Percentiles rank a stretch among this genome's conserved stretches.
Evolutionary conservation across 2,329 filamentous ascomycete genomes (phyloP).

Genomic region (Calonectria pauciramosa): DNA sequence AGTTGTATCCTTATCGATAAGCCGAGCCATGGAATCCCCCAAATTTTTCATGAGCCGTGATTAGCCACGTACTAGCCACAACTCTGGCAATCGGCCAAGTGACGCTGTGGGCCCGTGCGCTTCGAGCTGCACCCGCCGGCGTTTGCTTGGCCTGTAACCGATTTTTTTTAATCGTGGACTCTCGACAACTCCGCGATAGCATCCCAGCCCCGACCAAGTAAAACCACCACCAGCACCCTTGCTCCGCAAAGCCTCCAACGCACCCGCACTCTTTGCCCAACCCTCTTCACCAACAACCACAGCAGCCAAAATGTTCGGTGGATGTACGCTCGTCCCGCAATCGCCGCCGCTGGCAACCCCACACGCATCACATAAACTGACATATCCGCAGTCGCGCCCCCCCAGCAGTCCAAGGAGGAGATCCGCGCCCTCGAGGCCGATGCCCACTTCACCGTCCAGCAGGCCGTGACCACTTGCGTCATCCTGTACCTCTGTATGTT

Average conservation of each 20-base stretch:
- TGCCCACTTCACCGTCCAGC: slow-evolving; percentile 76
- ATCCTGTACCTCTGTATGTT: slow-evolving; percentile 83
- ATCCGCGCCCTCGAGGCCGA: slow-evolving; percentile 77
- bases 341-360: background rate
- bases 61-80: background rate
- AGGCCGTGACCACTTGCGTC: slow-evolving; percentile 74
- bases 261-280: background rate
- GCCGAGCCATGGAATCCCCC: background rate
- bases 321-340: slow-evolving; percentile 60
- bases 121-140: slow-evolving; percentile 5
- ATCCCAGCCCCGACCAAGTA: slow-evolving; percentile 35
- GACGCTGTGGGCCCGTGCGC: slow-evolving; percentile 31
- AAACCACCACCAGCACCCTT: slow-evolving; percentile 20
- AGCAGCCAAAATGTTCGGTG: slow-evolving; percentile 71
- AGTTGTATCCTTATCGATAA: slow-evolving; percentile 4
- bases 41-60: background rate
- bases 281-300: background rate
- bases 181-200: slow-evolving; percentile 38
- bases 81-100: background rate
- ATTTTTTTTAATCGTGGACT: slow-evolving; percentile 33
- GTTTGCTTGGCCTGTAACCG: slow-evolving; percentile 3
- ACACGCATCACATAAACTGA: slow-evolving; percentile 38
- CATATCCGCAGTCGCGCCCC: slow-evolving; percentile 70
- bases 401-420: slow-evolving; percentile 78
- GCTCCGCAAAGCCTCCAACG: background rate